Base-by-base conservation (phyloP, 805 yeast genomes). In the Scheffersomyces lignosus region DNA sequence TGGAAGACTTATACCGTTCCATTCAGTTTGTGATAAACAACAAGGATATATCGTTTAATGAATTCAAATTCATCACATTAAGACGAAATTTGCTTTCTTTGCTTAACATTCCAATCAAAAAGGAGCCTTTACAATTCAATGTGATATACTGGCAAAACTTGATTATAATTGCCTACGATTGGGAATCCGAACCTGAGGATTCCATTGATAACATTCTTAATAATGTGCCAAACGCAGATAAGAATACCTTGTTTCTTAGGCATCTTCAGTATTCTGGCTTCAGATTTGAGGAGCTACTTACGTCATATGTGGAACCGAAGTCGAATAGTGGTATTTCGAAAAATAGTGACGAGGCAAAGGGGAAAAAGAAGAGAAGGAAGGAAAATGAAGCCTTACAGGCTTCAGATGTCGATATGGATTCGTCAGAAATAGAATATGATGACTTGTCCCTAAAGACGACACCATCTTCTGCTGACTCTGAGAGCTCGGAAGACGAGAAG, bases 261-360 rank as follows among this genome's bases (percentile, higher is more conserved):
- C 16, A 32, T 27, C 25, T 45, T 15, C 47, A 47, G 25, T 54
- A 55, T 30, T 34, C 56, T n/a, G 62, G 60, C 1, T 47, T 52
- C 32, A 37, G 44, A 15, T 56, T 56, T 33, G 62, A 56, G 40
- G 33, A 43, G 14, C 24, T 20, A 7, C 7, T 20, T 10, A 20
- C 24, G 35, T 50, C 4, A 34, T 50, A 22, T 51, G 55, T 8
- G 37, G 34, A 5, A 27, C 32, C 15, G 18, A 23, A 12, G 18
- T 15, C 10, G 18, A 17, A 4, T 13, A 22, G 30, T 34, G 33
- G 20, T n/a, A n/a, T n/a, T n/a, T n/a, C n/a, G n/a, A n/a, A n/a
- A n/a, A n/a, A n/a, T n/a, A n/a, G n/a, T n/a, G n/a, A n/a, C n/a
- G n/a, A n/a, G n/a, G n/a, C n/a, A n/a, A n/a, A n/a, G n/a, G n/a